phyloP scores from a whole-genome alignment of 1,139 yeast genomes.

The Meyerozyma guilliermondii region DNA sequence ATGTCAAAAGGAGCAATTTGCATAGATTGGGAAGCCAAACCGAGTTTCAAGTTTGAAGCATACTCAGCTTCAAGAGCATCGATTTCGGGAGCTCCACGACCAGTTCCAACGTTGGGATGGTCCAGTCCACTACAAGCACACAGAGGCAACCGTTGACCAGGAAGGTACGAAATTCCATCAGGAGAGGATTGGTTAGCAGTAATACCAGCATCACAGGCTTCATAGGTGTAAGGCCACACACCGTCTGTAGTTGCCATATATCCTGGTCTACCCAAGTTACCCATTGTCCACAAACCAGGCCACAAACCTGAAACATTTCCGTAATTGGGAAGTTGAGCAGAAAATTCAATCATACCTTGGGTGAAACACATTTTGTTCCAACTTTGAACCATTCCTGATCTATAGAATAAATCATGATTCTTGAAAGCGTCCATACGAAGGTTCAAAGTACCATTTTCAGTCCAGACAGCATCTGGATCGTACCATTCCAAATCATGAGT shows the following conservation, averaged over 20 bases:
- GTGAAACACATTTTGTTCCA: slow-evolving; percentile 28
- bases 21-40: slow-evolving; percentile 24
- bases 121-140: slow-evolving; percentile 23
- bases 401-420: slow-evolving; percentile 22
- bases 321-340: slow-evolving; percentile 22
- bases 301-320: slow-evolving; percentile 25
- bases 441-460: slow-evolving; percentile 22
- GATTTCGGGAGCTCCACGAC: slow-evolving; percentile 28
- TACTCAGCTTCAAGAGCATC: slow-evolving; percentile 25
- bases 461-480: slow-evolving; percentile 28
- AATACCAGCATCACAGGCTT: slow-evolving; percentile 28
- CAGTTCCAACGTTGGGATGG: slow-evolving; percentile 24
- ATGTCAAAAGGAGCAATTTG: slow-evolving; percentile 28
- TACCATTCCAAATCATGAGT: slow-evolving; percentile 30
- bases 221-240: slow-evolving; percentile 28
- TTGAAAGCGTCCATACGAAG: slow-evolving; percentile 24
- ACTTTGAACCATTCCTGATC: slow-evolving; percentile 27
- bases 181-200: slow-evolving; percentile 28
- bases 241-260: slow-evolving; percentile 24
- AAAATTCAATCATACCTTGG: slow-evolving; percentile 20
- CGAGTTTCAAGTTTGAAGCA: slow-evolving; percentile 13
- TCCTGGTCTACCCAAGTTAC: slow-evolving; percentile 26
- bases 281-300: slow-evolving; percentile 32
- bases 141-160: slow-evolving; percentile 22
- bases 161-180: slow-evolving; percentile 26